phyloP scores from a whole-genome alignment of 495 filamentous ascomycete genomes.

The Rusavskia elegans region DNA sequence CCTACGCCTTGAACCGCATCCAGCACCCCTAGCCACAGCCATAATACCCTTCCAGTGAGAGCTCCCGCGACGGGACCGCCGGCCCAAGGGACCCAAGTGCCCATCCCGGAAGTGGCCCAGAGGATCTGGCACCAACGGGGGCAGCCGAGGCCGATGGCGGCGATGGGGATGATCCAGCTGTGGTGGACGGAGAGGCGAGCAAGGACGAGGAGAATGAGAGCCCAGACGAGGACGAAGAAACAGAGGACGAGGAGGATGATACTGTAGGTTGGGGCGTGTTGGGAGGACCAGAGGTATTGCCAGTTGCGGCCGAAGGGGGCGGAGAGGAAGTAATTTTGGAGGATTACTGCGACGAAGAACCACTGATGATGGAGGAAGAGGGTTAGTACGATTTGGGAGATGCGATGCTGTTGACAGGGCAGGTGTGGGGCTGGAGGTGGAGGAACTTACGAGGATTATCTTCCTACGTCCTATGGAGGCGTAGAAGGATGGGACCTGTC shows the following conservation, averaged over 20 bases:
- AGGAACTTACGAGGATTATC: constrained; percentile 28
- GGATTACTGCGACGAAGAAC: constrained; percentile 39
- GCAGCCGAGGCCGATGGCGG: constrained; percentile 46
- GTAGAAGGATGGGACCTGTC: constrained; percentile 47
- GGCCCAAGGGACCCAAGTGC: constrained; percentile 43
- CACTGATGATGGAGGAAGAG: constrained; percentile 3
- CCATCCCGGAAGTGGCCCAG: constrained; percentile 42
- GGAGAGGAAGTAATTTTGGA: constrained; percentile 54
- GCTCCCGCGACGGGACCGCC: constrained; percentile 30
- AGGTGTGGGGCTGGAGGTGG: background rate
- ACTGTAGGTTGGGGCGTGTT: constrained; percentile 35
- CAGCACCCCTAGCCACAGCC: constrained; percentile 50
- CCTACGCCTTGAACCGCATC: constrained; percentile 47
- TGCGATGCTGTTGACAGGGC: background rate
- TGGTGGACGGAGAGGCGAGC: constrained; percentile 34
- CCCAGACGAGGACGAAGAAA: constrained; percentile 47
- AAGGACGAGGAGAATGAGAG: constrained; percentile 29
- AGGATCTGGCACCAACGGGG: constrained; percentile 53
- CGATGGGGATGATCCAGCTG: constrained; percentile 50
- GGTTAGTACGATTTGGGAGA: background rate
- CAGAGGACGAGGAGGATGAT: constrained; percentile 34
- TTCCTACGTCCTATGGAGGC: constrained; percentile 38
- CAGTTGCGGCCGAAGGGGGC: constrained; percentile 47
- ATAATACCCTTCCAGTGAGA: constrained; percentile 36
- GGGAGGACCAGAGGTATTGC: constrained; percentile 39